These are phyloP conservation scores for Apiospora saccharicola DNA, from an alignment of 2,329 filamentous ascomycete species.

Conservation along the genomic window DNA sequence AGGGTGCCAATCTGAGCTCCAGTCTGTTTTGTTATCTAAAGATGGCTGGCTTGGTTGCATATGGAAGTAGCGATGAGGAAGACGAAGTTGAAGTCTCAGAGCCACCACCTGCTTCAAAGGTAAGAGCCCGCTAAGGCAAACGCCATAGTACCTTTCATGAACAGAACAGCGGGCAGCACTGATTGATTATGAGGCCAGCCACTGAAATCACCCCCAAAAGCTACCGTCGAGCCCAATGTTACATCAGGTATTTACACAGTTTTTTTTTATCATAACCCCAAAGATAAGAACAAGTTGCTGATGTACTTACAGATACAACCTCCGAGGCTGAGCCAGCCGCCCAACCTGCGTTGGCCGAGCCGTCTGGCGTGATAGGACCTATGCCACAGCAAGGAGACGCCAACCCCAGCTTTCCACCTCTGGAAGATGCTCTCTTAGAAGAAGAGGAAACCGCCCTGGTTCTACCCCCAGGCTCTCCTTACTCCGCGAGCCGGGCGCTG, in stretches of 20 bases:
- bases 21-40: background rate
- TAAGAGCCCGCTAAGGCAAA: conserved; percentile 36
- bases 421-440: conserved; percentile 40
- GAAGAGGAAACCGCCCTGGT: conserved; percentile 33
- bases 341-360: conserved; percentile 26
- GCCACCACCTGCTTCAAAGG: conserved; percentile 36
- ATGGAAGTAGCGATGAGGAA: conserved; percentile 45
- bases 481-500: conserved; percentile 68
- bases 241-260: conserved; percentile 32
- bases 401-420: conserved; percentile 40
- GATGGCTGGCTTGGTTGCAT: conserved; percentile 38
- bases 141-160: conserved; percentile 26
- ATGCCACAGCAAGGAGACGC: conserved; percentile 37
- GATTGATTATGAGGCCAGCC: conserved; percentile 43
- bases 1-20: no score
- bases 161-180: conserved; percentile 41
- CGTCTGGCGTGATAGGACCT: conserved; percentile 38
- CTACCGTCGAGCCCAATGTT: conserved; percentile 28
- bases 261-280: fast-evolving
- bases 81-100: conserved; percentile 35
- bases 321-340: conserved; percentile 25
- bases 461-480: conserved; percentile 65
- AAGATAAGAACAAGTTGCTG: background rate
- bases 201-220: conserved; percentile 36
- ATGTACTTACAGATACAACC: background rate